Conservation (phyloP, 352 stramenopile species). For the Halophytophthora polymorphica region DNA sequence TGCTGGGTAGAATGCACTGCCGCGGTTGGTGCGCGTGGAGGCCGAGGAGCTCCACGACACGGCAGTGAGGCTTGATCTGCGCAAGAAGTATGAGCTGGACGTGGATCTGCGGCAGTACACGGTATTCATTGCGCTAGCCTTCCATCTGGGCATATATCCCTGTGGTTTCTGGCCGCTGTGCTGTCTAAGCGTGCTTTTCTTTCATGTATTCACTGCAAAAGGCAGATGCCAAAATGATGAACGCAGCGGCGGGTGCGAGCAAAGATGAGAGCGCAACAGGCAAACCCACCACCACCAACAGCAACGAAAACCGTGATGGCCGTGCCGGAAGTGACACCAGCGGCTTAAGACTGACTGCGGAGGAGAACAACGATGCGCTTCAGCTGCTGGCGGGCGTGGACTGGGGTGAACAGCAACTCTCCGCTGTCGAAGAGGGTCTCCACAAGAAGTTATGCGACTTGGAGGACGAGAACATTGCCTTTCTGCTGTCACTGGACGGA, state of each 20-base stretch:
- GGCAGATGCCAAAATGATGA: slow-evolving; percentile 40
- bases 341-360: slow-evolving; percentile 38
- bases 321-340: slow-evolving; percentile 17
- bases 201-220: slow-evolving; percentile 11
- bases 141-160: too few relatives aligned
- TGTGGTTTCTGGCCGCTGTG: not conserved
- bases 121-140: slow-evolving; percentile 11
- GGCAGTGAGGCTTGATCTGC: slow-evolving; percentile 43
- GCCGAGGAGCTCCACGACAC: slow-evolving; percentile 58
- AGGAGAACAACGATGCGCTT: slow-evolving; percentile 59
- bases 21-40: slow-evolving; percentile 53
- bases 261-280: not conserved
- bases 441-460: slow-evolving; percentile 52
- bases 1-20: slow-evolving; percentile 32
- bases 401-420: slow-evolving; percentile 54
- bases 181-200: not conserved
- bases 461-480: slow-evolving; percentile 76
- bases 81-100: slow-evolving; percentile 64
- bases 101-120: slow-evolving; percentile 53
- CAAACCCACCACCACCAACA: slow-evolving; percentile 1
- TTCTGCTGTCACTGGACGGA: slow-evolving; percentile 63
- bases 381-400: slow-evolving; percentile 47
- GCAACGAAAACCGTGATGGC: slow-evolving; percentile 10
- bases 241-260: not conserved
- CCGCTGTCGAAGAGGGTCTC: slow-evolving; percentile 49